phyloP scores from a whole-genome alignment of 768 basidiomycete genomes.

The Mycena maculata region DNA sequence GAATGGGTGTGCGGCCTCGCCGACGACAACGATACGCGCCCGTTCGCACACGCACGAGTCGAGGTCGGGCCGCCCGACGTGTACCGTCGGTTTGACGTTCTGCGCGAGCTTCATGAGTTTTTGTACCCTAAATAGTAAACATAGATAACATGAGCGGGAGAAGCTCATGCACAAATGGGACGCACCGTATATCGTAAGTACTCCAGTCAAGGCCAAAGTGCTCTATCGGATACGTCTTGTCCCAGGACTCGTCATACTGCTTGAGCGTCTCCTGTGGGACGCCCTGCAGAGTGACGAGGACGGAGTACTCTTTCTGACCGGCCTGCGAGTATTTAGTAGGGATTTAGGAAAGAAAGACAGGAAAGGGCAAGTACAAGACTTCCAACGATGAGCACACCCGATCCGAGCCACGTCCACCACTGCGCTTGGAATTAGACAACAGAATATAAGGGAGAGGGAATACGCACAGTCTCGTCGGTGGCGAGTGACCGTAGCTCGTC shows the following conservation, averaged over 20 bases:
- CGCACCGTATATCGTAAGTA: conserved; percentile 52
- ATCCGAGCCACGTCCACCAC: conserved; percentile 52
- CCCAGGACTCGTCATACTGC: conserved; percentile 46
- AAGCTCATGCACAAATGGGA: background rate
- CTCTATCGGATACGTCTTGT: conserved; percentile 44
- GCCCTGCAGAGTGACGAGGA: conserved; percentile 26
- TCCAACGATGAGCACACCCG: conserved; percentile 41
- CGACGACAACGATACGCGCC: conserved; percentile 63
- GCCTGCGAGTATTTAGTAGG: conserved; percentile 43
- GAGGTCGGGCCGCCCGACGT: conserved; percentile 44
- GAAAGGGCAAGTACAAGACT: conserved; percentile 40
- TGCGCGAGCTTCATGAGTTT: conserved; percentile 49
- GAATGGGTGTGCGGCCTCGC: conserved; percentile 70
- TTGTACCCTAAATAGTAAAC: conserved; percentile 42
- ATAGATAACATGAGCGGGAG: background rate
- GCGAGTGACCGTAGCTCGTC: conserved; percentile 45
- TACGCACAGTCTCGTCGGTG: conserved; percentile 46
- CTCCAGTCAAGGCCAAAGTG: conserved; percentile 48
- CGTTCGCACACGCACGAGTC: conserved; percentile 63
- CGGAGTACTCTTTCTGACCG: conserved; percentile 38
- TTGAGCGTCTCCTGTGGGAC: conserved; percentile 34
- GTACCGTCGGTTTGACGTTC: conserved; percentile 44
- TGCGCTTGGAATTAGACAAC: conserved; percentile 26
- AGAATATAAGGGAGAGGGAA: background rate
- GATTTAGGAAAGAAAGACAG: conserved; percentile 31